phyloP scores from a whole-genome alignment of 306 rosid species.

The Fragaria vesca region DNA sequence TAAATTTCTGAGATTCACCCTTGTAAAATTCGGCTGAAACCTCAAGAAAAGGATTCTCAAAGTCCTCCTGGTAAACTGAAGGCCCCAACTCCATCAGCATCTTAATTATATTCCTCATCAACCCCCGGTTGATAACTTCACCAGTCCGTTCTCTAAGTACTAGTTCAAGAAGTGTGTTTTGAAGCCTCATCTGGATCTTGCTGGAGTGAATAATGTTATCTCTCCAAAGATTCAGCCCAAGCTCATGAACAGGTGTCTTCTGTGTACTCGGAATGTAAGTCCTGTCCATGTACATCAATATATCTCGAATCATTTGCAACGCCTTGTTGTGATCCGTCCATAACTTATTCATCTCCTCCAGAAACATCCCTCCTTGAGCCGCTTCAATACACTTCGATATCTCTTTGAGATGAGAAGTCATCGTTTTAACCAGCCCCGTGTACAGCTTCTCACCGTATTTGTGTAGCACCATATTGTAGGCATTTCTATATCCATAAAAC shows the following conservation, averaged over 20 bases:
- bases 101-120: slow-evolving; percentile 62
- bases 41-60: slow-evolving; percentile 65
- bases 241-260: slow-evolving; percentile 71
- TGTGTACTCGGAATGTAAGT: slow-evolving; percentile 63
- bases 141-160: slow-evolving; percentile 63
- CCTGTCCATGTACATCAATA: slow-evolving; percentile 96
- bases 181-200: slow-evolving; percentile 64
- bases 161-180: slow-evolving; percentile 60
- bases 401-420: slow-evolving; percentile 67
- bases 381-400: slow-evolving; percentile 68
- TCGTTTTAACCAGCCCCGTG: slow-evolving; percentile 68
- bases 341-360: slow-evolving; percentile 75
- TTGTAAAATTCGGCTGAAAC: slow-evolving; percentile 74
- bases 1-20: slow-evolving; percentile 67
- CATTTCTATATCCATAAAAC: slow-evolving; percentile 63
- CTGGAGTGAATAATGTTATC: slow-evolving; percentile 60
- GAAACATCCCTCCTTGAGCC: slow-evolving; percentile 68
- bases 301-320: slow-evolving; percentile 71
- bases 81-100: slow-evolving; percentile 84
- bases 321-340: slow-evolving; percentile 85
- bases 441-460: slow-evolving; percentile 90
- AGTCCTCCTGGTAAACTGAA: slow-evolving; percentile 67
- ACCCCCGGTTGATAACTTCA: slow-evolving; percentile 71
- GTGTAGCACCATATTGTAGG: slow-evolving; percentile 98
- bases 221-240: slow-evolving; percentile 84